Evolutionary conservation across 75 land plant genomes (phyloP).

Genomic region (Sequoiadendron giganteum): DNA sequence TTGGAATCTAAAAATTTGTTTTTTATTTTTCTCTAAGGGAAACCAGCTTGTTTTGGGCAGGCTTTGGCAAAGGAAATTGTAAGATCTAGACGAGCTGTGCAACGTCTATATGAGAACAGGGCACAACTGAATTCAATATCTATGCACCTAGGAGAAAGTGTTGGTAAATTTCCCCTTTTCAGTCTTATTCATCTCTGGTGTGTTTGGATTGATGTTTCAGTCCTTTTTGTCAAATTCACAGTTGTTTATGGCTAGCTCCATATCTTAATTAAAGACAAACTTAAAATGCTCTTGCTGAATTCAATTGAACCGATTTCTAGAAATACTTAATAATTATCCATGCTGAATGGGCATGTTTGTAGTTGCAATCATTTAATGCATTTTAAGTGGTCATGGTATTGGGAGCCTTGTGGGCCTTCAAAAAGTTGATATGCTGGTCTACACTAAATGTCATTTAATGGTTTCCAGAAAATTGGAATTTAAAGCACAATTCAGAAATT

Average conservation of each 20-base stretch:
- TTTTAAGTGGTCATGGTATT: background rate
- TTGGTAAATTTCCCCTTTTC: slow-evolving; percentile 50
- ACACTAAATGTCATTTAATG: background rate
- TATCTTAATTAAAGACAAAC: background rate
- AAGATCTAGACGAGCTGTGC: slow-evolving; percentile 69
- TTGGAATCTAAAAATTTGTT: background rate
- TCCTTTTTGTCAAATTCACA: background rate
- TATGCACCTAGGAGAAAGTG: slow-evolving; percentile 97
- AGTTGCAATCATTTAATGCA: background rate
- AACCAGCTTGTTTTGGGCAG: slow-evolving; percentile 27
- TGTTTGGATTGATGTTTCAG: background rate
- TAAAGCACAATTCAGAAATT: background rate
- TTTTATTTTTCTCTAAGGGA: background rate
- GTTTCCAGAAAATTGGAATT: background rate
- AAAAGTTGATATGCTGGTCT: background rate
- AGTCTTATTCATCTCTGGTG: background rate
- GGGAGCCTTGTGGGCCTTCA: background rate
- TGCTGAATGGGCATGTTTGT: background rate
- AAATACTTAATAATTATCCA: background rate
- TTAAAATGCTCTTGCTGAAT: background rate
- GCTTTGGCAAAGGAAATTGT: slow-evolving; percentile 89
- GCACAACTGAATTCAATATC: slow-evolving; percentile 93
- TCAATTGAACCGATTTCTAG: background rate
- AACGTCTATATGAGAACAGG: slow-evolving; percentile 89
- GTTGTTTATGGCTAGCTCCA: background rate